These are phyloP conservation scores for Epichloe elymi DNA, from an alignment of 2,329 filamentous ascomycete species.

Conservation along the genomic window DNA sequence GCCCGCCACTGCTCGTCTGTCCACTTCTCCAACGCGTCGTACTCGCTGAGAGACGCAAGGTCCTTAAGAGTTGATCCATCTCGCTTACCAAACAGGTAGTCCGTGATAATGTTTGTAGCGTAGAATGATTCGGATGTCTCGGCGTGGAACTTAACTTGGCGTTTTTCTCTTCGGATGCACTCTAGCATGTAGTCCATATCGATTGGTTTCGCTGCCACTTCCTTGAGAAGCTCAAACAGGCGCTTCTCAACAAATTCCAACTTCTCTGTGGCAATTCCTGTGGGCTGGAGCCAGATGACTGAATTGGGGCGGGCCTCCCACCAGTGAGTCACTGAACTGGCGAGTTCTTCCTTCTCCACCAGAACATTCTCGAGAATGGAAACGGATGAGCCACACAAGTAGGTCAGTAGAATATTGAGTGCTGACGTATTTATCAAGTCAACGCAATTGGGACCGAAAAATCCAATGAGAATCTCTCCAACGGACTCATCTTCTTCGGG, in stretches of 20 bases:
- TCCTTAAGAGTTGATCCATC: slow-evolving; percentile 65
- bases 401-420: slow-evolving; percentile 67
- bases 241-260: slow-evolving; percentile 73
- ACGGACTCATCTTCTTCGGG: slow-evolving; percentile 93
- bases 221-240: slow-evolving; percentile 69
- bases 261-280: slow-evolving; percentile 76
- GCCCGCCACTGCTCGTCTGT: slow-evolving; percentile 69
- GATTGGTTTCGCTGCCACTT: slow-evolving; percentile 66
- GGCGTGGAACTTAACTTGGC: slow-evolving; percentile 70
- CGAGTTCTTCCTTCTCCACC: slow-evolving; percentile 85
- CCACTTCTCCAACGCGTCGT: slow-evolving; percentile 65
- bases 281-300: slow-evolving; percentile 75
- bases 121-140: slow-evolving; percentile 75
- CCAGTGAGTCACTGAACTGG: slow-evolving; percentile 71
- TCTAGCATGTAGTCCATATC: slow-evolving; percentile 86
- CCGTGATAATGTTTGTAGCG: slow-evolving; percentile 73
- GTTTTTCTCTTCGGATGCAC: slow-evolving; percentile 68
- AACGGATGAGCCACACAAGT: slow-evolving; percentile 85
- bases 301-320: slow-evolving; percentile 69
- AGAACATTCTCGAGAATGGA: slow-evolving; percentile 83
- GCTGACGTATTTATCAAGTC: slow-evolving; percentile 57
- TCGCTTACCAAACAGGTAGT: slow-evolving; percentile 79
- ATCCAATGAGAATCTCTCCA: slow-evolving; percentile 75
- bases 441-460: slow-evolving; percentile 73
- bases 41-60: slow-evolving; percentile 42